phyloP scores from a whole-genome alignment of 2,329 filamentous ascomycete genomes.

The Ophidiomyces ophidiicola region DNA sequence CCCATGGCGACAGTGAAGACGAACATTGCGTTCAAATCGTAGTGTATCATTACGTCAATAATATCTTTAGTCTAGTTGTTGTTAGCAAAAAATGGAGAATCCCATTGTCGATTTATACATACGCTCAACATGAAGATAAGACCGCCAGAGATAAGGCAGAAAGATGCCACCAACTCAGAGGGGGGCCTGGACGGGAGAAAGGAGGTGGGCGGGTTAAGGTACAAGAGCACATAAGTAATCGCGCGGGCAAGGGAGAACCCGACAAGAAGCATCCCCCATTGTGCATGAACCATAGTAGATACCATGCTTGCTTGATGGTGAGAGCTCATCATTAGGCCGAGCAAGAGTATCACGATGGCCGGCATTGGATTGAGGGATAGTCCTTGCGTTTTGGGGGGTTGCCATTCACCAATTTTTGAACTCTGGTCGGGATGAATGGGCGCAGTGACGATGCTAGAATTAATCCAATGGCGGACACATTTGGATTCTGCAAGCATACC shows the following conservation, averaged over 20 bases:
- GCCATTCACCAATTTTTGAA: constrained; percentile 37
- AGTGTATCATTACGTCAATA: constrained; percentile 61
- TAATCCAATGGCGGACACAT: constrained; percentile 48
- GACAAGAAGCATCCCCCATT: constrained; percentile 79
- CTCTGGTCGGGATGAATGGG: constrained; percentile 6
- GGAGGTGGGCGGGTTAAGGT: constrained; percentile 67
- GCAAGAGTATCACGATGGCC: constrained; percentile 68
- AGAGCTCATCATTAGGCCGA: constrained; percentile 91
- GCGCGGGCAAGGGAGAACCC: constrained; percentile 67
- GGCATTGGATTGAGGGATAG: constrained; percentile 82
- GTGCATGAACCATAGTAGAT: constrained; percentile 82
- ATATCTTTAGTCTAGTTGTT: constrained; percentile 56
- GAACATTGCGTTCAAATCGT: constrained; percentile 80
- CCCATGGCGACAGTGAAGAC: constrained; percentile 82
- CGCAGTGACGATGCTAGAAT: constrained; percentile 34
- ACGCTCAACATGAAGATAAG: constrained; percentile 86
- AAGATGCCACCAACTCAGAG: constrained; percentile 75
- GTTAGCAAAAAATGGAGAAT: constrained; percentile 13
- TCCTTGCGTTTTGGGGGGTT: constrained; percentile 53
- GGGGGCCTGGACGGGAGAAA: constrained; percentile 73
- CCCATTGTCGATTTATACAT: constrained; percentile 32
- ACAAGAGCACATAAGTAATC: constrained; percentile 68
- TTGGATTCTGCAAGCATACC: constrained; percentile 78
- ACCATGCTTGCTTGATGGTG: constrained; percentile 76
- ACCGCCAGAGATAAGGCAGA: constrained; percentile 77